Evolutionary conservation across 176 grass and related monocot species (phyloP), one percentile per base, ranked within the genome.

Genomic region (Bolboschoenus planiculmis): DNA sequence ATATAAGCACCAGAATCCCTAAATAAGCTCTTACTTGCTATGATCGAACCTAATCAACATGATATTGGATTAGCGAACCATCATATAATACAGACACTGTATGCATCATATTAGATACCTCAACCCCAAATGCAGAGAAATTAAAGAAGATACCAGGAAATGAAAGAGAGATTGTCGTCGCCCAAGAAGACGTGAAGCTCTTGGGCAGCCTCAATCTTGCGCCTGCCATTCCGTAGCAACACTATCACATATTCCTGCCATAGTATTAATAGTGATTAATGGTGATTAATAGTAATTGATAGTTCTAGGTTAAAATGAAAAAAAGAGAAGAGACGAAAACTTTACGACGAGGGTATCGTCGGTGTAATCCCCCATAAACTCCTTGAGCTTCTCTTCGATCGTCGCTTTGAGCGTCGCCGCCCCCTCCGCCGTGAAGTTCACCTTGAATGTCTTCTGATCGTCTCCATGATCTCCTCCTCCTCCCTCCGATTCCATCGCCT

Each of bases 191-290:
- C 91, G 26, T 91, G 84, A 21, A 99, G 80, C 84, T 96, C 91
- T 56, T 87, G 77, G 6, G 83, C 89, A 58, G 83, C 91, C 68
- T 93, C 93, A 58, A 84, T 85, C 85, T 89, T 95, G 67, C 80
- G 20, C 59, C 93, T 93, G 26, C 97, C 97, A 56, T 99, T 99
- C 42, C 91, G 91, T 4, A 99, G 88, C 83, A 99, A 81, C 10
- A 99, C 97, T 4, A 91, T 87, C 5, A 95, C 85, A 85, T 99
- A 99, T 56, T 95, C 93, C 96, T 64, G 51, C n/a, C n/a, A n/a
- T n/a, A n/a, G n/a, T n/a, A n/a, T n/a, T n/a, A n/a, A n/a, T n/a
- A n/a, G n/a, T n/a, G n/a, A n/a, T n/a, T n/a, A n/a, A n/a, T n/a
- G n/a, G n/a, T n/a, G n/a, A n/a, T n/a, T n/a, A n/a, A n/a, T n/a